Conservation (phyloP, 2,329 filamentous ascomycete species). For the Neodidymelliopsis sp. region DNA sequence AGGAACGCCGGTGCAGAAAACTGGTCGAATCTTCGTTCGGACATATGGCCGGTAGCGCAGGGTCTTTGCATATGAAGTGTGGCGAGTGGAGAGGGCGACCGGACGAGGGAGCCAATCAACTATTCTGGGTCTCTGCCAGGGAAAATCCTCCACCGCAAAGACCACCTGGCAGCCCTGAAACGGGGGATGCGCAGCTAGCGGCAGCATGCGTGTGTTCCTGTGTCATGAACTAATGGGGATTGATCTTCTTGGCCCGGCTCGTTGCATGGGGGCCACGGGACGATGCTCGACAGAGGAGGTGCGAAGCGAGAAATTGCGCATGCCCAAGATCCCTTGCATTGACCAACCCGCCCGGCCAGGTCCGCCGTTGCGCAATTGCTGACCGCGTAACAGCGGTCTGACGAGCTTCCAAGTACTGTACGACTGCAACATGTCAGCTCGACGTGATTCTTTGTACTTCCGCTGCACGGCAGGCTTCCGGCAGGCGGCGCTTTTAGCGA, state of each 20-base stretch:
- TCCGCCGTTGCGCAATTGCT: constrained; percentile 10
- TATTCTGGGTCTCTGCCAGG: not conserved
- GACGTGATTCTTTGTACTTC: not conserved
- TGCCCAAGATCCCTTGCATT: constrained; percentile 3
- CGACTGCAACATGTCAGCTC: constrained; percentile 9
- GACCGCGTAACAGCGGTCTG: not conserved
- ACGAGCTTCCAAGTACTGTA: not conserved
- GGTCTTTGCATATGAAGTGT: not conserved
- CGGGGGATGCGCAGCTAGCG: constrained; percentile 4
- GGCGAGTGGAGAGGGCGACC: constrained; percentile 8
- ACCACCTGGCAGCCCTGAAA: constrained; percentile 4
- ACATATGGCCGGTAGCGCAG: constrained; percentile 17
- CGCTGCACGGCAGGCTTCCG: constrained; percentile 11
- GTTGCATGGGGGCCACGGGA: constrained; percentile 5
- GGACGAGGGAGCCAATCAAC: constrained; percentile 1
- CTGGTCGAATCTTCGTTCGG: constrained; percentile 9
- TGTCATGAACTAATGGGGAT: constrained; percentile 9
- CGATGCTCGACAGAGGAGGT: constrained; percentile 12
- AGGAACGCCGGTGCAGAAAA: not conserved
- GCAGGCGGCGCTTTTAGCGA: constrained; percentile 12
- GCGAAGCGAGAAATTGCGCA: constrained; percentile 9
- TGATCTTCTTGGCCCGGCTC: not conserved
- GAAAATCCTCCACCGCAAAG: constrained; percentile 17
- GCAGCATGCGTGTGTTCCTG: not conserved
- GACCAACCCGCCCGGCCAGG: not conserved